A percentile compares a stretch with the other conserved stretches of the same genome.
Conservation (phyloP, 2,329 filamentous ascomycete genomes). For the Epichloe festucae region DNA sequence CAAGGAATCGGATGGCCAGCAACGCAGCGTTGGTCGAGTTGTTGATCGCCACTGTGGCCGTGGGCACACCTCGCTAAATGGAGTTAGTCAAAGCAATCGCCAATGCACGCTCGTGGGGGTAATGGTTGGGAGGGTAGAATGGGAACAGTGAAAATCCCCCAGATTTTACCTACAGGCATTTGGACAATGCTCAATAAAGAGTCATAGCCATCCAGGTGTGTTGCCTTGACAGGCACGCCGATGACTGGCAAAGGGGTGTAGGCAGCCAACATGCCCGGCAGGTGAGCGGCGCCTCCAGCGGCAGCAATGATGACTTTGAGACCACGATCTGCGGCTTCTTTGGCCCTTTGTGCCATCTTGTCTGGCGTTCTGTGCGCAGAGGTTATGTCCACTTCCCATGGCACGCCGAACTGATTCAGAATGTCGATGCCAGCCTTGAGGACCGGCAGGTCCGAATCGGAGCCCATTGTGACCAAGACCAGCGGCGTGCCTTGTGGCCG, state of each 20-base stretch:
- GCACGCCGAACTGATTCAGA: constrained; percentile 56
- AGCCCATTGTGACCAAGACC: constrained; percentile 74
- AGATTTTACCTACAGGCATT: constrained; percentile 48
- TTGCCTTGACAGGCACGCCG: constrained; percentile 64
- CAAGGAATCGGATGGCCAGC: constrained; percentile 56
- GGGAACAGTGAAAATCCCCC: not conserved
- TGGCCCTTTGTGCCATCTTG: constrained; percentile 56
- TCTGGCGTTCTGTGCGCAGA: constrained; percentile 66
- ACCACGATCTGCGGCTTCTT: constrained; percentile 47
- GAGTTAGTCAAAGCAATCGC: constrained; percentile 15
- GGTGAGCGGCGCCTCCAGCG: constrained; percentile 59
- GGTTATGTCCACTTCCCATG: constrained; percentile 61
- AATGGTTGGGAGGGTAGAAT: not conserved
- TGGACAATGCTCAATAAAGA: constrained; percentile 62
- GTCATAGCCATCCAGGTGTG: constrained; percentile 58
- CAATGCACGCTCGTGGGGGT: constrained; percentile 6
- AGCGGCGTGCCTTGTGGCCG: constrained; percentile 30
- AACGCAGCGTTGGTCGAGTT: constrained; percentile 68
- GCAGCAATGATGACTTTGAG: constrained; percentile 66
- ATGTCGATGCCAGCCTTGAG: constrained; percentile 54
- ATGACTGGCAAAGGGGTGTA: constrained; percentile 63
- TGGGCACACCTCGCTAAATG: constrained; percentile 46
- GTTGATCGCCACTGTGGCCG: constrained; percentile 67
- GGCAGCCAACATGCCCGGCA: constrained; percentile 64
- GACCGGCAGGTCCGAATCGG: constrained; percentile 61